A percentile compares a stretch with the other conserved stretches of the same genome.
Conservation (phyloP, 768 basidiomycete species). For the Mycena amicta region DNA sequence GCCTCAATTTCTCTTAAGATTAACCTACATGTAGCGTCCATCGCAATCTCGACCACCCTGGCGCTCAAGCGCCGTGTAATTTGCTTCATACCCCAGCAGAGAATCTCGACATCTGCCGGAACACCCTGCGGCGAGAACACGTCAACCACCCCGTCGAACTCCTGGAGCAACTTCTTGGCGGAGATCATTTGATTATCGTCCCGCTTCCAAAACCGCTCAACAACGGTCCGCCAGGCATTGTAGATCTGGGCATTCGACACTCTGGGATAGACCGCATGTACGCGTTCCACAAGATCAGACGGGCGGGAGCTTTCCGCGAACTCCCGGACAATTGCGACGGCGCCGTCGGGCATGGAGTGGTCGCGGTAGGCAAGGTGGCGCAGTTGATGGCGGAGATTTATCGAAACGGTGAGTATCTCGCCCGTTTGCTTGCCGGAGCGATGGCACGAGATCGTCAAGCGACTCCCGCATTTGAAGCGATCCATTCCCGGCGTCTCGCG, state of each 20-base stretch:
- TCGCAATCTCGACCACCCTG: slow-evolving; percentile 25
- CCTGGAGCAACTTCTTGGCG: slow-evolving; percentile 15
- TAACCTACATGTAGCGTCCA: slow-evolving; percentile 27
- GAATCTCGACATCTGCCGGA: slow-evolving; percentile 5
- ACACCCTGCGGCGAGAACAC: slow-evolving; percentile 1
- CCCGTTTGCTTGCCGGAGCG: not conserved
- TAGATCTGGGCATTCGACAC: slow-evolving; percentile 20
- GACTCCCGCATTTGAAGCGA: slow-evolving; percentile 12
- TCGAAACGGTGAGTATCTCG: not conserved
- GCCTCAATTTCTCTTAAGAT: not conserved
- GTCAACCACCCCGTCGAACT: slow-evolving; percentile 18
- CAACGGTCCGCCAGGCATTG: slow-evolving; percentile 18
- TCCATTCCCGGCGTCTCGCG: slow-evolving; percentile 13
- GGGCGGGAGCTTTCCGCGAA: not conserved
- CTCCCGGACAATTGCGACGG: not conserved
- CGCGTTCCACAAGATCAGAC: slow-evolving; percentile 25
- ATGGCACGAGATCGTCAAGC: slow-evolving; percentile 1
- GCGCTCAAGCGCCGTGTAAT: slow-evolving; percentile 20
- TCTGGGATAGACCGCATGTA: slow-evolving; percentile 28
- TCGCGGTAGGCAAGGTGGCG: not conserved
- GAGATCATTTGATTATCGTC: slow-evolving; percentile 17
- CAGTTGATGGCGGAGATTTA: not conserved
- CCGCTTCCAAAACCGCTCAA: slow-evolving; percentile 23
- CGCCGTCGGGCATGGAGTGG: not conserved
- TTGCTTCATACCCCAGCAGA: slow-evolving; percentile 15